Evolutionary conservation across 805 yeast genomes (phyloP), one percentile per base, ranked within the genome.

Genomic region (Aciculoconidium aculeatum): DNA sequence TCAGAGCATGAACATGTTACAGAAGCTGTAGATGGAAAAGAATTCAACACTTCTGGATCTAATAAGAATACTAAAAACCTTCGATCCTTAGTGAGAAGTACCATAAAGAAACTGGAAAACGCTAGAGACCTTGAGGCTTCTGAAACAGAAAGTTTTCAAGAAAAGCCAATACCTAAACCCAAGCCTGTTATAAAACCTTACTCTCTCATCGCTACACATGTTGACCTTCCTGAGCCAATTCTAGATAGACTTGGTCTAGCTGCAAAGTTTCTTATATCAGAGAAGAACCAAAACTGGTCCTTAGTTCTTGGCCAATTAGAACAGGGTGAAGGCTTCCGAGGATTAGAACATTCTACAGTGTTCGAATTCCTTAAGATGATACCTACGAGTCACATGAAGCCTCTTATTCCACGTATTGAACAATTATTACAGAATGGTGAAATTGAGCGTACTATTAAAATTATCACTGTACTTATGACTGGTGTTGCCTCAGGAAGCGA

Each of bases 251-350:
- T 73, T 6, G 69, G 67, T 0, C 55, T 63, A 9, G 50, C 71
- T 0, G 41, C 63, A 3, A 61, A 57, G 28, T 58, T 51, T 37
- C 54, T 72, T 19, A 57, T 64, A 1, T 51, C 59, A 12, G 47
- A 55, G 27, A 53, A 58, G 12, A 42, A 53, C 17, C 70, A 66
- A 31, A 59, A 71, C 40, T 73, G 78, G 78, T 45, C 45, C 2
- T 52, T 71, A 24, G 71, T 70, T 8, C 42, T 73, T 7, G 52
- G 58, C 9, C 65, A 59, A 28, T 49, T 65, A 17, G 37, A 48
- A 11, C 35, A 37, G 3, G 45, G 51, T 4, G 61, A 59, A 1
- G 75, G 74, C 0, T 51, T 70, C 15, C 21, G 23, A 6, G 61
- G 42, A 5, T 25, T 68, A 9, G 28, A 52, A 0, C 34, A 51